Percentiles rank a stretch among this genome's conserved stretches.
phyloP scores from a whole-genome alignment of 2,329 filamentous ascomycete species.

The Sporothrix inflata region DNA sequence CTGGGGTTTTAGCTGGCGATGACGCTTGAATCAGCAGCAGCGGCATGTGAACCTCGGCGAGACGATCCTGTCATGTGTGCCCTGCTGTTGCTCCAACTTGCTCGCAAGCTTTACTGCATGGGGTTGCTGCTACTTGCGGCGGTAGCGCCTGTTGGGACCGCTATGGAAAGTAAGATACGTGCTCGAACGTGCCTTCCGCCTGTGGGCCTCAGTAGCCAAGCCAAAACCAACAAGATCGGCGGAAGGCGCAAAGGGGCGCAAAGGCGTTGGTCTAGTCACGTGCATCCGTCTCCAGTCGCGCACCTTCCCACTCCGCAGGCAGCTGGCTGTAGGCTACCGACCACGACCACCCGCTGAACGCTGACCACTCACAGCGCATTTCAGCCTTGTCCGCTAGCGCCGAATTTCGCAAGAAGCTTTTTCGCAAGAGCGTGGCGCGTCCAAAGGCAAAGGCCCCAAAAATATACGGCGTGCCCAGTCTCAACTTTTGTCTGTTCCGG shows the following conservation, averaged over 20 bases:
- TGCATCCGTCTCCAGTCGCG: neutral
- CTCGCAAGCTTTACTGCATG: constrained; percentile 12
- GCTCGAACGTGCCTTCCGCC: neutral
- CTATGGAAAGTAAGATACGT: neutral
- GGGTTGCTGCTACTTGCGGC: constrained; percentile 20
- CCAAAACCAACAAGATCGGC: constrained; percentile 1
- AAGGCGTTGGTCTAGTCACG: neutral
- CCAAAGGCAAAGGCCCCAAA: constrained; percentile 19
- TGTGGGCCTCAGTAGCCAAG: constrained; percentile 7
- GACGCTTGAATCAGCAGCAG: constrained; percentile 25
- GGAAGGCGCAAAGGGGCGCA: neutral
- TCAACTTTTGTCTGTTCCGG: neutral
- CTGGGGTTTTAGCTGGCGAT: constrained; percentile 29
- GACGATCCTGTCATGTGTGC: constrained; percentile 27
- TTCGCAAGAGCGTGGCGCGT: constrained; percentile 28
- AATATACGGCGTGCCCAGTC: neutral
- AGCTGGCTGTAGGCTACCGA: neutral
- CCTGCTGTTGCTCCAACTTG: neutral
- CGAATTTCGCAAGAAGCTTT: constrained; percentile 26
- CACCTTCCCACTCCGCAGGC: neutral
- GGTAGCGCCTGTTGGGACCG: constrained; percentile 3
- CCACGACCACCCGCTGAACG: neutral
- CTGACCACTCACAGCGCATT: constrained; percentile 26
- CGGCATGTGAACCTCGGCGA: constrained; percentile 31
- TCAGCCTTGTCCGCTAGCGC: constrained; percentile 30